These are phyloP conservation scores for Gastroboletus turbinatus DNA, from an alignment of 1,284 basidiomycete genomes.

Conservation along the genomic window DNA sequence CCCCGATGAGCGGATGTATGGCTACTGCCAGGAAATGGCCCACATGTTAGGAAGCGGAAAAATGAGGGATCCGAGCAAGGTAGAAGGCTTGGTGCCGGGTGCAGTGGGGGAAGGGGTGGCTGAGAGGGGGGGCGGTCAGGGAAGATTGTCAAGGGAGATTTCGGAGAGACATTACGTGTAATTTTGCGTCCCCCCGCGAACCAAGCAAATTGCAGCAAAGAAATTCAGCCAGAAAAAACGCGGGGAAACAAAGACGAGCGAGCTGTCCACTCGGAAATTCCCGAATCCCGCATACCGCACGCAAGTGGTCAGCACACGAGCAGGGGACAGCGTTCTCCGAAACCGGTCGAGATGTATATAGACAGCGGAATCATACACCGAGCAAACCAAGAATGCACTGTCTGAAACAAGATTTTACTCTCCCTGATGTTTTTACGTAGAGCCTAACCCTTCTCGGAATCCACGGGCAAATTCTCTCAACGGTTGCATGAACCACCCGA, in stretches of 20 bases:
- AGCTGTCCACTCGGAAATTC: constrained; percentile 25
- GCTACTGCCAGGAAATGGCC: constrained; percentile 16
- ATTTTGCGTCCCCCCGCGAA: constrained; percentile 11
- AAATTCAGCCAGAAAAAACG: constrained; percentile 18
- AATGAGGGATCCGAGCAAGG: background rate
- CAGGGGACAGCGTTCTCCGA: background rate
- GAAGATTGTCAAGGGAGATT: background rate
- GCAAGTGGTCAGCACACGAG: constrained; percentile 10
- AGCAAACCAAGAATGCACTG: background rate
- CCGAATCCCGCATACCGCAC: constrained; percentile 26
- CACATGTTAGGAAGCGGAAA: constrained; percentile 21
- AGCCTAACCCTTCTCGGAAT: constrained; percentile 55
- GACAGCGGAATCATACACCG: constrained; percentile 14
- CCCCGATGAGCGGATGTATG: constrained; percentile 19
- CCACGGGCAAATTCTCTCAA: constrained; percentile 62
- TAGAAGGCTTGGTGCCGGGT: background rate
- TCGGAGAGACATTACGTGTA: constrained; percentile 13
- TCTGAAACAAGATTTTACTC: constrained; percentile 4
- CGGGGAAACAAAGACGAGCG: constrained; percentile 18
- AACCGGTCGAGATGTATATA: background rate
- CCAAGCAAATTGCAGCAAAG: constrained; percentile 1
- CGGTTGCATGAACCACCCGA: constrained; percentile 60
- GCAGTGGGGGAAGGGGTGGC: constrained; percentile 3
- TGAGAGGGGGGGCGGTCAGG: constrained; percentile 4
- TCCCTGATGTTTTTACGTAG: constrained; percentile 21